Conservation (phyloP, 1,284 basidiomycete genomes). For the Melampsora larici-populina region DNA sequence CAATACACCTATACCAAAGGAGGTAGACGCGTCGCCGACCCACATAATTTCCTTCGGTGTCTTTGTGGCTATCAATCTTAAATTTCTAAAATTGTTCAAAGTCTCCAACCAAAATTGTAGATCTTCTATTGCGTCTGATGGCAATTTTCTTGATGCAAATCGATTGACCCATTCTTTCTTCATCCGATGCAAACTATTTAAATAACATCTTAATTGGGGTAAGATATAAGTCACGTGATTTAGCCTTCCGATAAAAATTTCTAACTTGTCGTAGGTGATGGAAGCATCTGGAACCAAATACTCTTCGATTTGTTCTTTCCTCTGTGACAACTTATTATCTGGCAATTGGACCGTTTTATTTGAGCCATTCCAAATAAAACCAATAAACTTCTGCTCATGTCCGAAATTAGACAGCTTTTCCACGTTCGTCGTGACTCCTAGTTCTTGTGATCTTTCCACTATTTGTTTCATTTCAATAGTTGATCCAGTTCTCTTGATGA, state of each 20-base stretch:
- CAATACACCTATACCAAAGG: not conserved
- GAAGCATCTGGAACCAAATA: not conserved
- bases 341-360: not conserved
- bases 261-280: not conserved
- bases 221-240: constrained; percentile 5
- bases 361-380: not conserved
- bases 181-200: not conserved
- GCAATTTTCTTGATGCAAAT: not conserved
- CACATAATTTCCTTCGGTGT: not conserved
- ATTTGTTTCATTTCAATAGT: not conserved
- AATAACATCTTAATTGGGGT: no score
- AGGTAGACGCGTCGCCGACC: constrained; percentile 9
- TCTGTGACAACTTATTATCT: not conserved
- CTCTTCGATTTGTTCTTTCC: not conserved
- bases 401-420: not conserved
- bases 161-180: not conserved
- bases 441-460: not conserved
- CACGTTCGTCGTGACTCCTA: not conserved
- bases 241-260: not conserved
- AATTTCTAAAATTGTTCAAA: not conserved
- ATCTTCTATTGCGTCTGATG: not conserved
- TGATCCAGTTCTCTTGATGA: not conserved
- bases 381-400: no score
- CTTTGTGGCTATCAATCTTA: not conserved
- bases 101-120: not conserved